phyloP scores from a whole-genome alignment of 768 basidiomycete genomes.

The Lyophyllum atratum region DNA sequence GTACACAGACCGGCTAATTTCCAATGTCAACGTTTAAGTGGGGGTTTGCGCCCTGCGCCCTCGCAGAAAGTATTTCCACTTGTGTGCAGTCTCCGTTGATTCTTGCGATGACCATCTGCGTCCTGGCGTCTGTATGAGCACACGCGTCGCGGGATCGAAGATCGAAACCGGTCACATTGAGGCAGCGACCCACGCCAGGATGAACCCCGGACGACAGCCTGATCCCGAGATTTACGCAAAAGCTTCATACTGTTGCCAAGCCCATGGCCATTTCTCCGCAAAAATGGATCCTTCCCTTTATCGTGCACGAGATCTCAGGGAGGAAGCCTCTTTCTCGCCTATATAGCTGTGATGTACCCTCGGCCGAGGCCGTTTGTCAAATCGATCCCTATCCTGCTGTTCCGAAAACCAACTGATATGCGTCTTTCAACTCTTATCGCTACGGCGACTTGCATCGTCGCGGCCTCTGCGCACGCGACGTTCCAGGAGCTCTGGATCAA shows the following conservation, averaged over 20 bases:
- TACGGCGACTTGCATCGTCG: constrained; percentile 36
- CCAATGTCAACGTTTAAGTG: constrained; percentile 3
- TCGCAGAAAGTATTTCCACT: too few relatives aligned
- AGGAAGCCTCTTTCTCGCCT: background rate
- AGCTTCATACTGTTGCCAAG: background rate
- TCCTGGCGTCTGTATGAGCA: too few relatives aligned
- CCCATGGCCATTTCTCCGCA: constrained; percentile 1
- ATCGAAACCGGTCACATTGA: background rate
- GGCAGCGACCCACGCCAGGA: background rate
- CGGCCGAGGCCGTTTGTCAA: background rate
- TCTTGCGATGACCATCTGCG: too few relatives aligned
- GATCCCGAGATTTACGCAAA: constrained; percentile 8
- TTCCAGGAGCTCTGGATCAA: constrained; percentile 59
- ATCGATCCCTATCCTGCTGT: background rate
- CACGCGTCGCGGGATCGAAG: too few relatives aligned
- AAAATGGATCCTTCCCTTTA: background rate
- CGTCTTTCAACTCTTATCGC: constrained; percentile 27
- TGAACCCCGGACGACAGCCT: background rate
- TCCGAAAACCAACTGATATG: constrained; percentile 22
- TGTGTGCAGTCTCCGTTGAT: too few relatives aligned
- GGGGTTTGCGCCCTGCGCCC: too few relatives aligned
- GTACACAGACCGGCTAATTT: constrained; percentile 11
- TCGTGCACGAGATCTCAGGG: too few relatives aligned
- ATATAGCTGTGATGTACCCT: too few relatives aligned
- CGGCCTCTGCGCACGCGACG: constrained; percentile 51